A percentile compares a stretch with the other conserved stretches of the same genome.
phyloP scores from a whole-genome alignment of 352 stramenopile species.

The Poterioochromonas sp. region DNA sequence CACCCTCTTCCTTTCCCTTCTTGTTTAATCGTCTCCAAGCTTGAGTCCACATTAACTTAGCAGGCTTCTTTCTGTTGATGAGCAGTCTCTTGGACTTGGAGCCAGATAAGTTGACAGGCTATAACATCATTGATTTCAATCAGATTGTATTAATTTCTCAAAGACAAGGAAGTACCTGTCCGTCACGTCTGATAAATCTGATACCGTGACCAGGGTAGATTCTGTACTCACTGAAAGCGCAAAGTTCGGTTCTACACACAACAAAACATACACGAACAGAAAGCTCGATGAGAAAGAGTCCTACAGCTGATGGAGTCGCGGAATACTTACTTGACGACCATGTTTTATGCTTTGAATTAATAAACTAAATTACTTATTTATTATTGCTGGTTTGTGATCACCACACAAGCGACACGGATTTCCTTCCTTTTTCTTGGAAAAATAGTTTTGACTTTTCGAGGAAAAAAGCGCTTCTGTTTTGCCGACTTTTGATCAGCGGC shows the following conservation, averaged over 20 bases:
- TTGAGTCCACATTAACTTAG: conserved; percentile 94
- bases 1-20: conserved; percentile 81
- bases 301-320: no score
- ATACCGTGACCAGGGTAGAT: conserved; percentile 97
- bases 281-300: no score
- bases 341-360: no score
- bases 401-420: no score
- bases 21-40: conserved; percentile 93
- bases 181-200: conserved; percentile 93
- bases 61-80: conserved; percentile 94
- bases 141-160: not conserved
- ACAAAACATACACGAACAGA: no score
- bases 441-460: no score
- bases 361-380: no score
- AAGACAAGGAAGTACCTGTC: not conserved
- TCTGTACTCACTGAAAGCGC: conserved; percentile 71
- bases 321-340: no score
- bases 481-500: no score
- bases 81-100: conserved; percentile 92
- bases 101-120: conserved; percentile 81
- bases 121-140: not conserved
- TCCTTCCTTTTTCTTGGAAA: no score
- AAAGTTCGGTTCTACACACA: conserved; percentile 57
- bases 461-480: no score
- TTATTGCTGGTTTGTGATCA: no score